These are phyloP conservation scores for Rhododendron williamsianum DNA, from an alignment of 148 eudicot species.

Conservation along the genomic window DNA sequence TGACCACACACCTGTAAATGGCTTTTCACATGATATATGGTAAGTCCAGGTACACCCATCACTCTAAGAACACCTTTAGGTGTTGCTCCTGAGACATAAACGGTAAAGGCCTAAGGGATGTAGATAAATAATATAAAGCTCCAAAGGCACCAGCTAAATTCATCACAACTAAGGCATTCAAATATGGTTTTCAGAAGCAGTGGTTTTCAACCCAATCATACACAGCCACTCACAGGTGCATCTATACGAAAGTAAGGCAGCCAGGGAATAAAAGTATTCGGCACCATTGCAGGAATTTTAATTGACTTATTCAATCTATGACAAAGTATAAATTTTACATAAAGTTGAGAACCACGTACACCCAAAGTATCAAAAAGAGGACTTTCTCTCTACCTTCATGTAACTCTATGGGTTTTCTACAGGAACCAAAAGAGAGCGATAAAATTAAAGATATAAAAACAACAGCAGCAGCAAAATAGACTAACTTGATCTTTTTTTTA, in stretches of 20 bases:
- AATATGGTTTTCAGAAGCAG: background rate
- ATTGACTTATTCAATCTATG: background rate
- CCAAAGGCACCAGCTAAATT: background rate
- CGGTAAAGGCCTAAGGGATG: background rate
- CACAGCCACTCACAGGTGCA: background rate
- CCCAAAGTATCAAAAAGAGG: background rate
- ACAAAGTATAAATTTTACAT: background rate
- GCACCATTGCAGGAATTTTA: background rate
- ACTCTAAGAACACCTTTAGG: slow-evolving; percentile 78
- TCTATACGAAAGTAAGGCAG: background rate
- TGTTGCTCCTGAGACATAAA: slow-evolving; percentile 54
- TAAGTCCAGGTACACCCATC: slow-evolving; percentile 74
- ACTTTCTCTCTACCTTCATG: background rate
- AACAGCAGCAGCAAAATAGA: background rate
- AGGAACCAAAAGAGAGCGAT: background rate
- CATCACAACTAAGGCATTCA: background rate
- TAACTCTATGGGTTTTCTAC: background rate
- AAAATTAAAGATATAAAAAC: background rate
- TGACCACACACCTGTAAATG: slow-evolving; percentile 61
- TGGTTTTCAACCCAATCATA: too few species aligned
- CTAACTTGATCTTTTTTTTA: background rate
- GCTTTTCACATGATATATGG: slow-evolving; percentile 79
- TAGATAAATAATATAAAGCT: background rate
- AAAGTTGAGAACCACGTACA: background rate
- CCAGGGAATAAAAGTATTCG: background rate